Evolutionary conservation across 176 grass and related monocot genomes (phyloP), one percentile per base, ranked within the genome.

Genomic region (Secale cereale): DNA sequence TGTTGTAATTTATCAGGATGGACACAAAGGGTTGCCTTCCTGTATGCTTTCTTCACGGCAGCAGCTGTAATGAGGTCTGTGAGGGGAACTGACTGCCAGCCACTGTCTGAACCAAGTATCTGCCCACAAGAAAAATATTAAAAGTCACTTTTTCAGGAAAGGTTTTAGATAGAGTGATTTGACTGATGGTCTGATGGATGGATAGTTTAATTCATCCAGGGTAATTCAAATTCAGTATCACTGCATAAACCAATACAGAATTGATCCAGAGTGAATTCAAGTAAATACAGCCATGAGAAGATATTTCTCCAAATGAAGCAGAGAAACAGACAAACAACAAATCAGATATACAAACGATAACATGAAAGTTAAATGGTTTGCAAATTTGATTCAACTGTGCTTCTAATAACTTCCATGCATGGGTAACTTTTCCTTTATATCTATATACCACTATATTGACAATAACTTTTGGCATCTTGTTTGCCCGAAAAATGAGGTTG

Each of bases 1-100:
- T 99, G 97, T 83, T 99, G 97, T 46, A 99, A 68, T 85, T 99
- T 99, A 87, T 99, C 97, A 23, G 97, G 94, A 91, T 99, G 97
- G 77, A 99, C 94, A 83, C 90, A 99, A 67, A 99, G 93, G 16
- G 97, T 99, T 85, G 97, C 93, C 82, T 85, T 99, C 83, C 97
- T 92, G 72, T 94, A 99, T 62, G 97, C 88, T 83, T 92, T 99
- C 89, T 99, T 99, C 22, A 96, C 90, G 80, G 88, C 91, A 40
- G 86, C 69, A 43, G 94, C 86, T 52, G 94, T 99, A 86, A 99
- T 96, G 71, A 99, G 93, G 71, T 99, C 97, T 50, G 91, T 96
- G 52, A 99, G 89, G 20, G 93, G 97, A 91, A 97, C 88, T 23
- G 94, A 81, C 85, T 99, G 90, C 97, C 97, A 99, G 22, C 97